Evolutionary conservation across 495 filamentous ascomycete genomes (phyloP), one percentile per base, ranked within the genome.

Genomic region (Achaetomiella virescens): DNA sequence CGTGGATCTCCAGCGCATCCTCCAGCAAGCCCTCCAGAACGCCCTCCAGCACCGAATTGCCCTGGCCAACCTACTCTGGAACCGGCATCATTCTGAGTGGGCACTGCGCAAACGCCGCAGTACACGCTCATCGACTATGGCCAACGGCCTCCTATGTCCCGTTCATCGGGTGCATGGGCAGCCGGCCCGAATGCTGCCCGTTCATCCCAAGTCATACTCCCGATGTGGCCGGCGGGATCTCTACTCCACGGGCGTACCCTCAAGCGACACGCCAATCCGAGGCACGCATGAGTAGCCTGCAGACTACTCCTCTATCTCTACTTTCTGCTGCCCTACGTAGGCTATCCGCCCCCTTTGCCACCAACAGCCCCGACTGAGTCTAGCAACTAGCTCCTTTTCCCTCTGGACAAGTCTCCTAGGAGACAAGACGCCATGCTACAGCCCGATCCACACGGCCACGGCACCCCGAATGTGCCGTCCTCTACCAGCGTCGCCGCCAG

Each of bases 301-400:
- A 2, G 62, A 58, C 47, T 67, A 65, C 27, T 57, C 58, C 17
- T 48, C 60, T 1, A 38, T 59, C 3, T 59, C 55, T 35, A 58
- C 55, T 7, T 36, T 48, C n/a, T 67, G 65, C 27, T 67, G 62
- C 36, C 65, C 65, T 11, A 63, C 27, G 65, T 65, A 57, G 1
- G 57, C 33, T 17, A 15, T 18, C 5, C 29, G 1, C 11, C 31
- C 5, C 25, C 17, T 25, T 5, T 6, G 36, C 36, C 20, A 17
- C 27, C 5, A 42, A 15, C 18, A 33, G 48, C 17, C 8, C 22
- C 31, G 21, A 33, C 53, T 49, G 51, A 38, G n/a, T 22, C 48
- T 6, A 45, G 29, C 14, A 12, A 36, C 22, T 11, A 67, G 65
- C 33, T 51, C 55, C 12, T 67, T 46, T 43, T 41, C 40, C 12